phyloP scores from a whole-genome alignment of 1,139 yeast genomes.

The Taphrina wiesneri region DNA sequence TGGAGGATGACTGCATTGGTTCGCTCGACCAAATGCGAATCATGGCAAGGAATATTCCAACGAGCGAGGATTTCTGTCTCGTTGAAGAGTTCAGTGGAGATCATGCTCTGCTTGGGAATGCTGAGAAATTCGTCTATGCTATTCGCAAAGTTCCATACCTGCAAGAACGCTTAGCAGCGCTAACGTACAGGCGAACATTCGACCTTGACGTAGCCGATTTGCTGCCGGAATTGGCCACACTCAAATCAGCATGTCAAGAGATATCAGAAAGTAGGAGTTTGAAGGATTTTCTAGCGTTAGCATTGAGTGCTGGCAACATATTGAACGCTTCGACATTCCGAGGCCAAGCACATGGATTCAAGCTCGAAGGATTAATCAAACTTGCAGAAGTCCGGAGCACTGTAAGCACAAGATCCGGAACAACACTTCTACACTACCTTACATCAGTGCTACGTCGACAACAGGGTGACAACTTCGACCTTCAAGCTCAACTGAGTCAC shows the following conservation, averaged over 20 bases:
- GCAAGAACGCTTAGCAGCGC: slow-evolving; percentile 14
- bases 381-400: slow-evolving; percentile 20
- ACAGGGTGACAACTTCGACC: neutral
- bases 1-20: slow-evolving; percentile 19
- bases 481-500: slow-evolving; percentile 5
- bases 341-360: slow-evolving; percentile 28
- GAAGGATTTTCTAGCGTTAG: slow-evolving; percentile 1
- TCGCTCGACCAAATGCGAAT: slow-evolving; percentile 18
- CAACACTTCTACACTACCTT: slow-evolving; percentile 22
- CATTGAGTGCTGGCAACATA: slow-evolving; percentile 24
- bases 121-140: slow-evolving; percentile 11
- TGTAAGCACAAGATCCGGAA: neutral
- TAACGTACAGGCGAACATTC: slow-evolving; percentile 18
- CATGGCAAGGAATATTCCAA: slow-evolving; percentile 6
- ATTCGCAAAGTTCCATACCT: slow-evolving; percentile 1
- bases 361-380: slow-evolving; percentile 18
- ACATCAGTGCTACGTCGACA: neutral
- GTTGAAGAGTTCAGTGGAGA: slow-evolving; percentile 23
- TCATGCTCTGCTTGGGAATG: slow-evolving; percentile 2
- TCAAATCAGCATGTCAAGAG: slow-evolving; percentile 15
- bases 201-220: slow-evolving; percentile 19
- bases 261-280: neutral
- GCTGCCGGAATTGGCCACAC: slow-evolving; percentile 5
- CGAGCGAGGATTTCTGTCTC: slow-evolving; percentile 4
- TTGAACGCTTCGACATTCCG: slow-evolving; percentile 29